A percentile compares a stretch with the other conserved stretches of the same genome.
phyloP scores from a whole-genome alignment of 306 rosid species.

The Medicago truncatula region MtrunA17r5.0-ANR NC_053042.1:45820001-45820500 shows the following conservation, averaged over 20 bases:
- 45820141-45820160: too few species aligned
- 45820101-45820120: slow-evolving; percentile 34
- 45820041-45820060: slow-evolving; percentile 84
- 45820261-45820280: too few species aligned
- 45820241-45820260: too few species aligned
- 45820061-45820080: slow-evolving; percentile 85
- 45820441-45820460: slow-evolving; percentile 93
- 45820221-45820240: too few species aligned
- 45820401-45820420: slow-evolving; percentile 79
- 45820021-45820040: slow-evolving; percentile 90
- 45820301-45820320: slow-evolving; percentile 74
- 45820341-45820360: slow-evolving; percentile 94
- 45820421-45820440: slow-evolving; percentile 93
- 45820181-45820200: too few species aligned
- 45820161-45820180: too few species aligned
- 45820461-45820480: slow-evolving; percentile 95
- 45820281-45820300: too few species aligned
- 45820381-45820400: slow-evolving; percentile 88
- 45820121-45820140: too few species aligned
- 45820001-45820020: slow-evolving; percentile 58
- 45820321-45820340: slow-evolving; percentile 85
- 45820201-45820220: too few species aligned
- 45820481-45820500: slow-evolving; percentile 87
- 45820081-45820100: slow-evolving; percentile 77
- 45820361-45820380: slow-evolving; percentile 96